Conservation (phyloP, 192 early-diverging fungal species). For the Rhizoclosmatium globosum region DNA sequence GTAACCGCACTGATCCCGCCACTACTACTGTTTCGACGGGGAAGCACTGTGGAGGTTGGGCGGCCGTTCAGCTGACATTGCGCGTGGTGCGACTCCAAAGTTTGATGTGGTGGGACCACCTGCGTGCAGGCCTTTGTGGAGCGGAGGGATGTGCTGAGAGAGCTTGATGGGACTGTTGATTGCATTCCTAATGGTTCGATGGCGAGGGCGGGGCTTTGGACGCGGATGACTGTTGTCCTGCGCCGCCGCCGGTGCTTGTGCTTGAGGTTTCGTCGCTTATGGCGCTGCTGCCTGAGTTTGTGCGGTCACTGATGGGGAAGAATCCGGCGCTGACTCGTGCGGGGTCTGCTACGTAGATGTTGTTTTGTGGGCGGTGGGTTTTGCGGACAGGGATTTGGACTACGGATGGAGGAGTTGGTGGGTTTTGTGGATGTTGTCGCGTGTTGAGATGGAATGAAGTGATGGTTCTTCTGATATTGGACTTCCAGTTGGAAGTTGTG, state of each 20-base stretch:
- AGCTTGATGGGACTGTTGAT: neutral
- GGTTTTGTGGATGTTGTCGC: neutral
- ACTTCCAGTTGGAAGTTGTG: neutral
- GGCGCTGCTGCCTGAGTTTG: neutral
- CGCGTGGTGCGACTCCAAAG: neutral
- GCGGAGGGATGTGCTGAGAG: conserved; percentile 21
- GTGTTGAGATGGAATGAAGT: neutral
- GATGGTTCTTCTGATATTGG: conserved; percentile 20
- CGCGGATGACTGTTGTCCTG: no score
- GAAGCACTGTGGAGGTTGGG: neutral
- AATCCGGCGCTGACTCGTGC: conserved; percentile 33
- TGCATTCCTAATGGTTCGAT: neutral
- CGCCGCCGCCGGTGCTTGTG: no score
- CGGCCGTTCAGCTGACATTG: neutral
- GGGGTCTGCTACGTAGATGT: conserved; percentile 9
- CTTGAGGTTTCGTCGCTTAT: no score
- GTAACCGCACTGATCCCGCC: neutral
- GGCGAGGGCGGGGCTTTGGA: neutral
- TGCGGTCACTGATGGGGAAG: conserved; percentile 23
- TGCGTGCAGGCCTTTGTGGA: neutral
- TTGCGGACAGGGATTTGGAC: neutral
- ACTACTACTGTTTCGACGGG: conserved; percentile 27
- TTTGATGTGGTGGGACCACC: neutral
- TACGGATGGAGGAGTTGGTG: neutral
- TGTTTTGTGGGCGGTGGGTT: neutral